Conservation (phyloP, 75 land plant species). For the Cunninghamia lanceolata region DNA sequence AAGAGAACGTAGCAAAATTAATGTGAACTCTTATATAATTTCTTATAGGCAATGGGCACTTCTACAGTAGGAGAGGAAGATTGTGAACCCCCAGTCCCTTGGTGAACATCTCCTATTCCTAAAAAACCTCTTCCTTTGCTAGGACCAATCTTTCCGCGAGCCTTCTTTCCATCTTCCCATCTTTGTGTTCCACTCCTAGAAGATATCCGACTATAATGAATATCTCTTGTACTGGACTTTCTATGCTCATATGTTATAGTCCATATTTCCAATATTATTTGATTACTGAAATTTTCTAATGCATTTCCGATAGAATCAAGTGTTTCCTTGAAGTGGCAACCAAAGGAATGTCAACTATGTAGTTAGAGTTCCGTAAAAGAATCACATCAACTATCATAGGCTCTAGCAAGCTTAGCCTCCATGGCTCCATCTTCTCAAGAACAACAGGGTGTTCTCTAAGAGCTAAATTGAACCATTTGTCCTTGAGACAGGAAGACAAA, state of each 20-base stretch:
- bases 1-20: too few species aligned
- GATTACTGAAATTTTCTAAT: conserved; percentile 10
- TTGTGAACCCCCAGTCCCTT: neutral
- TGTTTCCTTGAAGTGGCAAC: neutral
- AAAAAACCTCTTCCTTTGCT: too few species aligned
- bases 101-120: too few species aligned
- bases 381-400: too few species aligned
- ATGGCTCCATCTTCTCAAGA: conserved; percentile 60
- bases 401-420: too few species aligned
- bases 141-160: conserved; percentile 9
- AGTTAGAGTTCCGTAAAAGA: too few species aligned
- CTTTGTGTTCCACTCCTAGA: conserved; percentile 9
- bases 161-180: conserved; percentile 17
- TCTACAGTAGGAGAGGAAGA: conserved; percentile 26
- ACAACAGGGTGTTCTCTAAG: conserved; percentile 63
- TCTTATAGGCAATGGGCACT: conserved; percentile 42
- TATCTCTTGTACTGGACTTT: too few species aligned
- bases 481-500: conserved; percentile 49
- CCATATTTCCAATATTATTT: conserved; percentile 79
- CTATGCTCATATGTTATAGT: too few species aligned
- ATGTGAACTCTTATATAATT: conserved; percentile 30
- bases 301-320: neutral
- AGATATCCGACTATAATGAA: neutral
- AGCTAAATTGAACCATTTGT: conserved; percentile 83
- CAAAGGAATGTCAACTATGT: conserved; percentile 11